A percentile compares a stretch with the other conserved stretches of the same genome.
Conservation (phyloP, 805 yeast species). For the Dipodascopsis uninucleata region DNA sequence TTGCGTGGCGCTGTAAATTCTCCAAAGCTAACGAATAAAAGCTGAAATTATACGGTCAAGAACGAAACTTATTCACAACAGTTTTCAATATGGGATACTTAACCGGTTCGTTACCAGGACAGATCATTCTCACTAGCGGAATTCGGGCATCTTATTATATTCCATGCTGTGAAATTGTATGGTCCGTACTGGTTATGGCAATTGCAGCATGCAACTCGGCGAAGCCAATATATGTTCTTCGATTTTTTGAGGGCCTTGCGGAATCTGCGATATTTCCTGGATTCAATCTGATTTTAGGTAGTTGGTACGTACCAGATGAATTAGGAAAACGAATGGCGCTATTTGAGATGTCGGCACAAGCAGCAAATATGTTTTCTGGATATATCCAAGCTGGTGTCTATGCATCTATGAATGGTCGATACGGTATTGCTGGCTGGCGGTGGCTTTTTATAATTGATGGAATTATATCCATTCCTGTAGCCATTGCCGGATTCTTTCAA, state of each 20-base stretch:
- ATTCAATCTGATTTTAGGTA: conserved; percentile 41
- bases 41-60: conserved; percentile 29
- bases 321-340: conserved; percentile 38
- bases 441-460: conserved; percentile 70
- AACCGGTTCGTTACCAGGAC: conserved; percentile 36
- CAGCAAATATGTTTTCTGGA: conserved; percentile 41
- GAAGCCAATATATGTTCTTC: conserved; percentile 51
- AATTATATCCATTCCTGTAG: conserved; percentile 42
- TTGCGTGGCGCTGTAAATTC: neutral
- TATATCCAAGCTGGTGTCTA: conserved; percentile 53
- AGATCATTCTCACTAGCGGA: conserved; percentile 33
- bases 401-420: conserved; percentile 19
- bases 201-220: conserved; percentile 54
- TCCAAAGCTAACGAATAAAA: conserved; percentile 4
- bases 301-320: conserved; percentile 55
- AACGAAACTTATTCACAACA: conserved; percentile 29
- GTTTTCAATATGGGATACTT: conserved; percentile 33
- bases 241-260: conserved; percentile 65
- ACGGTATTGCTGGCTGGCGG: conserved; percentile 39
- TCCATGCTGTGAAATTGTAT: conserved; percentile 56
- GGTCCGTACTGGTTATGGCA: conserved; percentile 51
- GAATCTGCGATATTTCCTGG: conserved; percentile 66
- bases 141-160: conserved; percentile 39
- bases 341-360: conserved; percentile 13
- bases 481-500: conserved; percentile 35